Base-by-base conservation (phyloP, 2,329 filamentous ascomycete species). In the Macroventuria anomochaeta region DNA sequence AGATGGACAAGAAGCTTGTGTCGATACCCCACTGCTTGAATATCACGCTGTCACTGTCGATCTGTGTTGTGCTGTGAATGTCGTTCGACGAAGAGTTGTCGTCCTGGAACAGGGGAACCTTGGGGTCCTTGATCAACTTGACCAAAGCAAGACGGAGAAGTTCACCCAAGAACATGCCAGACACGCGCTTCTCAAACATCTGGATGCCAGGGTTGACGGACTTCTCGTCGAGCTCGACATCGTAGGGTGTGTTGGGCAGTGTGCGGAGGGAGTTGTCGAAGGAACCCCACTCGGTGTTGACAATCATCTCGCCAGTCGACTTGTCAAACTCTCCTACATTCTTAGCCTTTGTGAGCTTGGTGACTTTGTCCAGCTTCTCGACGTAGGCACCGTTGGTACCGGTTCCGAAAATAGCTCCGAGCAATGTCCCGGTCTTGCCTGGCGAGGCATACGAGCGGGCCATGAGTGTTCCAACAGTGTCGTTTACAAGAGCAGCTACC, bases 101-200 rank as follows among this genome's bases (percentile, higher is more conserved):
- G 65, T 93, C 89, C 64, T 83, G 84, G 83, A 97, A 96, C 29
- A 97, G 82, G 2, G 86, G 81, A 6, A 88, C 77, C 1, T 81
- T 74, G 23, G 86, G 80, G 63, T 90, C 83, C 64, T 88, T 83
- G 68, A 93, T 79, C 72, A 97, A 83, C 53, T 86, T 81, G 43
- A 95, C 74, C 18, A 97, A 79, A 13, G 88, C 87, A 37, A 91
- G 83, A 48, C 95, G 89, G 49, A 97, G 83, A 59, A 97, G 93
- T 75, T 99, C 95, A 48, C 95, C 95, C 41, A 99, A 77, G 79
- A 97, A 99, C 93, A 99, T 97, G 73, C 95, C 95, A 0, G 92
- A 96, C 13, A 99, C 89, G 40, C 93, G 89, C 83, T 99, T 99
- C 80, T 99, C 95, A 71, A 97, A 99, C 90, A 97, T 96, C 73